A percentile compares a stretch with the other conserved stretches of the same genome.
These are phyloP conservation scores for Phallus indusiatus DNA, from an alignment of 768 basidiomycete species.

Conservation along the genomic window DNA sequence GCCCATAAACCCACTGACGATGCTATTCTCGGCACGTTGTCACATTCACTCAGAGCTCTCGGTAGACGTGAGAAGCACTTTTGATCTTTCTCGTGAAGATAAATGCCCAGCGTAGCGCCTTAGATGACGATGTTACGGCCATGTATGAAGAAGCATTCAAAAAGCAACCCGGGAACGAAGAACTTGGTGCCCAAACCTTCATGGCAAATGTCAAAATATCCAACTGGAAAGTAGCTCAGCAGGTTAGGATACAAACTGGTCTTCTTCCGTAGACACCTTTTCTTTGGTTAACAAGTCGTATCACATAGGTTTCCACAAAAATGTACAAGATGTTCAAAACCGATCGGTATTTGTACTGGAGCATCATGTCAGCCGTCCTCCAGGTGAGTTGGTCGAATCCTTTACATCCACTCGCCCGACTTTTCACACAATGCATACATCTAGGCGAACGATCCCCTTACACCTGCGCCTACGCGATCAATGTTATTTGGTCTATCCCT, in stretches of 20 bases:
- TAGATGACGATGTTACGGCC: conserved; percentile 67
- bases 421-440: neutral
- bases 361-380: conserved; percentile 65
- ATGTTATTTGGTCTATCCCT: conserved; percentile 73
- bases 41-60: conserved; percentile 71
- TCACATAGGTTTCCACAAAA: conserved; percentile 57
- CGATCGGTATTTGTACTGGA: conserved; percentile 78
- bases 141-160: conserved; percentile 87
- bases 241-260: conserved; percentile 35
- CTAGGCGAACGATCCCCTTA: conserved; percentile 65
- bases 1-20: conserved; percentile 66
- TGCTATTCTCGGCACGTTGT: conserved; percentile 66
- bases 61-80: conserved; percentile 44
- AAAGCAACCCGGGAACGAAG: conserved; percentile 71
- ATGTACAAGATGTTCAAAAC: conserved; percentile 81
- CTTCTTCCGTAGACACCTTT: neutral
- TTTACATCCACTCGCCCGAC: neutral
- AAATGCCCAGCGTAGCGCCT: conserved; percentile 13
- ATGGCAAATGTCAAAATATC: conserved; percentile 73
- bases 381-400: conserved; percentile 38
- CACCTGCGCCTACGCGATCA: conserved; percentile 50
- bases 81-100: conserved; percentile 20
- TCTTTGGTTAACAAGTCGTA: neutral
- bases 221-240: conserved; percentile 82
- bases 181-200: conserved; percentile 75